Evolutionary conservation across 495 filamentous ascomycete genomes (phyloP).

Genomic region (Aspergillus funiculosus): DNA sequence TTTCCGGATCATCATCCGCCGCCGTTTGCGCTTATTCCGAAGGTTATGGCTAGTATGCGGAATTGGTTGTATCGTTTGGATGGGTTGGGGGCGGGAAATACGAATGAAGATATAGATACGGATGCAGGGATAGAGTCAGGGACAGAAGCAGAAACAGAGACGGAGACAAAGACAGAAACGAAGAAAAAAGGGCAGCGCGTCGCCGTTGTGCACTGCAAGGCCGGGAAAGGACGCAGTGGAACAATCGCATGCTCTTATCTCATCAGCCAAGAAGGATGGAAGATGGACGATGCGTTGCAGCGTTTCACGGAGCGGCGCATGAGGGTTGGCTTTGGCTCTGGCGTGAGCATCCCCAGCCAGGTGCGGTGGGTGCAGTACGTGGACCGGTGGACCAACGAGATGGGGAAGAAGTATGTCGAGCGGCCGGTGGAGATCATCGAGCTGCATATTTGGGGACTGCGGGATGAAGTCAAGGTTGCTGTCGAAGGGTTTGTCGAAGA

Average conservation of each 20-base stretch:
- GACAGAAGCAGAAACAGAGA: not conserved
- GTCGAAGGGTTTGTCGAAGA: constrained; percentile 83
- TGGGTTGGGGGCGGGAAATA: constrained; percentile 8
- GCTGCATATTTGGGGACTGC: constrained; percentile 82
- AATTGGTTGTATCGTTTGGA: constrained; percentile 68
- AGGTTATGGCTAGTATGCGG: constrained; percentile 85
- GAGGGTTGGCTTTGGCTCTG: constrained; percentile 78
- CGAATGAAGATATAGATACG: not conserved
- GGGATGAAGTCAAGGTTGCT: constrained; percentile 79
- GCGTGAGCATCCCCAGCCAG: constrained; percentile 92
- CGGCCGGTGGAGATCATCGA: constrained; percentile 78
- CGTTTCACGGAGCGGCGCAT: constrained; percentile 85
- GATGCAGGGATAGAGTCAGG: not conserved
- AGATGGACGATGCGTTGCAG: constrained; percentile 65
- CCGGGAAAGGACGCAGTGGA: constrained; percentile 92
- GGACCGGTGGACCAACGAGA: constrained; percentile 69
- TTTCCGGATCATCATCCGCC: constrained; percentile 98
- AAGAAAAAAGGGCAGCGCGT: constrained; percentile 49
- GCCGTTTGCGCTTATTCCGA: constrained; percentile 79
- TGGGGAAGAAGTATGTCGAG: constrained; percentile 75
- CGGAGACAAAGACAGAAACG: constrained; percentile 16
- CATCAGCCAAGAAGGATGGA: constrained; percentile 87
- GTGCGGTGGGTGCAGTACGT: constrained; percentile 85
- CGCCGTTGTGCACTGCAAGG: constrained; percentile 93
- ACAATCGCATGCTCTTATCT: constrained; percentile 82